Evolutionary conservation across 148 eudicot species (phyloP).

Genomic region (Vaccinium myrtillus): DNA sequence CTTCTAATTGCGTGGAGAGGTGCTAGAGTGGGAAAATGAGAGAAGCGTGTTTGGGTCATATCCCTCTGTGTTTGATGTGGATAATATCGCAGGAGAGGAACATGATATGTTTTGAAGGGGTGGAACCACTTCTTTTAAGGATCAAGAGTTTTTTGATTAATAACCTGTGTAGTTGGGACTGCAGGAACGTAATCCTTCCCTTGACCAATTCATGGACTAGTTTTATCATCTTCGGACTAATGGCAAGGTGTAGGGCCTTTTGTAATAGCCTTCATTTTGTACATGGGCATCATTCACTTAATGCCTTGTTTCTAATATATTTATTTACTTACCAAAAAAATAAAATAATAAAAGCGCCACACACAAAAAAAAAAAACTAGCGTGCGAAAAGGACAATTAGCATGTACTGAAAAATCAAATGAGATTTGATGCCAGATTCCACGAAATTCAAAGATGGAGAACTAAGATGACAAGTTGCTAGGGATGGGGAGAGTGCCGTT

Average conservation of each 20-base stretch:
- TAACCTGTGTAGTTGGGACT: background rate
- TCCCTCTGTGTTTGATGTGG: background rate
- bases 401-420: background rate
- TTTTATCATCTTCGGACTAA: background rate
- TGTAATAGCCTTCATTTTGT: background rate
- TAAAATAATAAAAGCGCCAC: background rate
- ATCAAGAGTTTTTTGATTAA: background rate
- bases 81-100: background rate
- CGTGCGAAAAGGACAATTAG: background rate
- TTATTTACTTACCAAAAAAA: no score
- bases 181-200: background rate
- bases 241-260: background rate
- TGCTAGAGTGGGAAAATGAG: background rate
- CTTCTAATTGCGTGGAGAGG: background rate
- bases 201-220: background rate
- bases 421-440: background rate
- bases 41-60: background rate
- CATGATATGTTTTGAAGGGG: background rate
- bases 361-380: background rate
- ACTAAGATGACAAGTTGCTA: background rate
- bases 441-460: background rate
- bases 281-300: no score
- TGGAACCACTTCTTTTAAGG: background rate
- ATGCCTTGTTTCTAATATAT: no score
- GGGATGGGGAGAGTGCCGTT: no score